Evolutionary conservation across 1,284 basidiomycete species (phyloP), one percentile per base, ranked within the genome.

Genomic region (Volvariella surrecta): DNA sequence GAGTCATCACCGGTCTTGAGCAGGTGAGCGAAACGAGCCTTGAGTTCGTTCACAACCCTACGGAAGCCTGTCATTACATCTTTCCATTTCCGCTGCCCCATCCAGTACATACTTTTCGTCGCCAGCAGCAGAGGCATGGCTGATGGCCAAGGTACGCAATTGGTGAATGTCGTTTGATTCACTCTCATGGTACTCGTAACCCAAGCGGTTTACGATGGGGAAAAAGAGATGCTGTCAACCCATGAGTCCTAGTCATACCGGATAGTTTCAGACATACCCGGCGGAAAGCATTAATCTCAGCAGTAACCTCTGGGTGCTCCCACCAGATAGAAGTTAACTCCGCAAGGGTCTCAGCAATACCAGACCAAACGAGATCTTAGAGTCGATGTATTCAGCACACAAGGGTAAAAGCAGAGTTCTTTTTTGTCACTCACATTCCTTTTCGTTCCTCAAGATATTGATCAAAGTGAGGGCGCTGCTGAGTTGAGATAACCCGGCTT

Each of bases 281-380:
- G 51, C 79, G 70, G 61, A 92, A 76, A 24, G 66, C 70, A 51
- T 85, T 70, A 50, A 93, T 58, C 34, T 71, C 69, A 16, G 79
- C 72, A 3, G 77, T 66, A 34, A 86, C 72, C 3, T 70, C 59
- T 28, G 77, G 58, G 48, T 89, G 68, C 63, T 96, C 94, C 85
- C 87, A 96, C 89, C 92, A 97, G 1, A 80, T 79, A 11, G 68
- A 74, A n/a, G 67, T 58, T 39, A 95, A 60, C 32, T 69, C 67
- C 40, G 58, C 57, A 42, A 95, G 58, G 39, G 74, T 77, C 7
- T 67, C 63, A 1, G 70, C 59, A 39, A 89, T 77, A 45, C 76
- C 75, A 38, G 74, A 66, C 85, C 84, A 89, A n/a, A 88, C 81
- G 45, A 88, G 67, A 59, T 79, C 85, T 87, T 17, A n/a, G 18